phyloP scores from a whole-genome alignment of 164 flowering plant genomes.

The Annona cherimola region DNA sequence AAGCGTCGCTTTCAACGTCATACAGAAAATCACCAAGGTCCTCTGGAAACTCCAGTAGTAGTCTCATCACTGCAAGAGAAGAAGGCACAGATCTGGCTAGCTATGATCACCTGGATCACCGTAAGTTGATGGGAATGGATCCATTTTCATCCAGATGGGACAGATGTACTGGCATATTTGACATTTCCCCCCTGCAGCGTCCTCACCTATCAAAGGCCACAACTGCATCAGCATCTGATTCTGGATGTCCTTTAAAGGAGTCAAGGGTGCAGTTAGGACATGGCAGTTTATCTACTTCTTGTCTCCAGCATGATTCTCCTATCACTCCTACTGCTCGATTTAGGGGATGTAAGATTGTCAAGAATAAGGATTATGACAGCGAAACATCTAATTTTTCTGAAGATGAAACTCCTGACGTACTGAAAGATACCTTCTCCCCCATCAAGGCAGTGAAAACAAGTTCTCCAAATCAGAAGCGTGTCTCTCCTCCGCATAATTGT shows the following conservation, averaged over 20 bases:
- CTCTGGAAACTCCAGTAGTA: constrained; percentile 15
- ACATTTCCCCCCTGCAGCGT: constrained; percentile 21
- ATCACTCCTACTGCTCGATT: constrained; percentile 32
- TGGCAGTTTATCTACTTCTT: constrained; percentile 17
- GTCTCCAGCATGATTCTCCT: constrained; percentile 42
- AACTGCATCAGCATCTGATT: constrained; percentile 29
- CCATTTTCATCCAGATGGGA: constrained; percentile 25
- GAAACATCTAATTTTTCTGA: constrained; percentile 22
- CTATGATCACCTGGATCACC: constrained; percentile 15
- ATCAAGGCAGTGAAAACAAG: constrained; percentile 41
- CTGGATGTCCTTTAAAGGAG: constrained; percentile 15
- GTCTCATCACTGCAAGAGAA: constrained; percentile 17
- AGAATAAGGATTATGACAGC: constrained; percentile 25
- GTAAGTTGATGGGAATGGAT: constrained; percentile 7
- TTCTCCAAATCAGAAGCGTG: constrained; percentile 68
- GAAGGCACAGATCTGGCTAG: constrained; percentile 17
- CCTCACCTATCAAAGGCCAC: constrained; percentile 17
- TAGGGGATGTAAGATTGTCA: constrained; percentile 17
- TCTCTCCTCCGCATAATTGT: constrained; percentile 55
- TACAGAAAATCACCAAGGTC: constrained; percentile 22
- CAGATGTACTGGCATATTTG: constrained; percentile 14
- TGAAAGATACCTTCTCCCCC: constrained; percentile 40
- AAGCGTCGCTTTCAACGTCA: constrained; percentile 21
- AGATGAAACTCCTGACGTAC: constrained; percentile 57
- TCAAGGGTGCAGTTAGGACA: constrained; percentile 18